Evolutionary conservation across 305 asterid species (phyloP).

Genomic region (Rubia tinctorum): DNA sequence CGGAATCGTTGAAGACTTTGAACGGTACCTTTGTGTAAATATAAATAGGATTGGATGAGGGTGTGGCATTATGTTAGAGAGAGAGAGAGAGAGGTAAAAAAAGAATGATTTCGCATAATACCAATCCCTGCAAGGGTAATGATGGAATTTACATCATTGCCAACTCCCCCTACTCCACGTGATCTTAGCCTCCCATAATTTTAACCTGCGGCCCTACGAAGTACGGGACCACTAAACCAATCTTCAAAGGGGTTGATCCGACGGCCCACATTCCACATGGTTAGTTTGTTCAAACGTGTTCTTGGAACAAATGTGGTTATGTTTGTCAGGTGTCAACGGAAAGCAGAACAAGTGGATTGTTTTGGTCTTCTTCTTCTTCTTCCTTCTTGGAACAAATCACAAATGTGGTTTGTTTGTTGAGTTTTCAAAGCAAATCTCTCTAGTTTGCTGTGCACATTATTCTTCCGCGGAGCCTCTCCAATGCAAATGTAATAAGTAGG

Average conservation of each 20-base stretch:
- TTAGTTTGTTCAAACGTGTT: neutral
- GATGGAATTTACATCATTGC: slow-evolving; percentile 42
- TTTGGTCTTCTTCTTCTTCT: neutral
- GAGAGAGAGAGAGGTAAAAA: neutral
- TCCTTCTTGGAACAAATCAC: neutral
- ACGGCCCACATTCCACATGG: slow-evolving; percentile 8
- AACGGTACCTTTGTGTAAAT: too few relatives aligned
- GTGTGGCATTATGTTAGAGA: neutral
- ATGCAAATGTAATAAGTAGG: neutral
- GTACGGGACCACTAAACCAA: slow-evolving; percentile 23
- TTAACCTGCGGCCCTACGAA: slow-evolving; percentile 12
- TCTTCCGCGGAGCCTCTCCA: neutral
- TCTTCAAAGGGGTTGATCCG: neutral
- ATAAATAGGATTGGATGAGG: too few relatives aligned
- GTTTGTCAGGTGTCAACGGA: neutral
- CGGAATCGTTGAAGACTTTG: too few relatives aligned
- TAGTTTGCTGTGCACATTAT: neutral
- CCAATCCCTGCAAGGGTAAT: slow-evolving; percentile 41
- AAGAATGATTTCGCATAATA: slow-evolving; percentile 43
- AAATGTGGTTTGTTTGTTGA: neutral
- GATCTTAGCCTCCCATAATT: slow-evolving; percentile 29
- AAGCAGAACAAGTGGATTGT: slow-evolving; percentile 4
- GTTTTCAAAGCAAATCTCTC: neutral
- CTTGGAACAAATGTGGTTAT: neutral
- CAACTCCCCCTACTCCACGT: slow-evolving; percentile 42